Evolutionary conservation across 169 alveolate species (phyloP), one percentile per base, ranked within the genome.

Genomic region (Cryptosporidium felis): DNA sequence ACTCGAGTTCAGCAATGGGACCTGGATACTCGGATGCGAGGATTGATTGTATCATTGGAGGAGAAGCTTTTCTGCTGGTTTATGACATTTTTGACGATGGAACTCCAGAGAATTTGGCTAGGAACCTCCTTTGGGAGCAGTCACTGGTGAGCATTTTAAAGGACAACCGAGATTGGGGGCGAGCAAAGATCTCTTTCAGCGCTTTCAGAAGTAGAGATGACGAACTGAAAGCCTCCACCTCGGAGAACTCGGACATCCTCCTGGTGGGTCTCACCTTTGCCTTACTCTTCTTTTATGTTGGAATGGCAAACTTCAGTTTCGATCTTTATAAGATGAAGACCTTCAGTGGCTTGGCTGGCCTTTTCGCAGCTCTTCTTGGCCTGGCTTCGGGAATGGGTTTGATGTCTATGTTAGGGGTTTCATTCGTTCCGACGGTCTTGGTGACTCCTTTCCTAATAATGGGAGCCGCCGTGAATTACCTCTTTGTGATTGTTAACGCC

Each of bases 381-480:
- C 47, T 88, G 12, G 89, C 89, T 21, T 90, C 91, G 10, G 94
- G 94, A 44, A 82, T 89, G 91, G 94, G 94, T 21, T 14, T 88
- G 3, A 89, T 80, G 80, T 60, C 91, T 0, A 85, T 79, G 53
- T 65, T 89, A 62, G 89, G 93, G 5, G 89, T 91, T 62, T 88
- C 91, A 0, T 85, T 90, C 80, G 93, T 90, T 28, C 94, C 93
- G 28, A 90, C 94, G 0, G 93, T 89, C 2, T 62, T 90, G 14
- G 91, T 89, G 23, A 74, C 91, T 16, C 93, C 93, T 1, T 91
- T 91, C 79, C 82, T 91, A 23, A 88, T 91, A 9, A 80, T 91
- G 74, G 94, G 94, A 3, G 90, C 91, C 23, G 94, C 93, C 16
- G 91, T 82, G 23, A 92, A 91, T 74, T 92, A 91, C 42, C 60